These are phyloP conservation scores for Suillus occidentalis DNA, from an alignment of 768 basidiomycete genomes.

Conservation along the genomic window DNA sequence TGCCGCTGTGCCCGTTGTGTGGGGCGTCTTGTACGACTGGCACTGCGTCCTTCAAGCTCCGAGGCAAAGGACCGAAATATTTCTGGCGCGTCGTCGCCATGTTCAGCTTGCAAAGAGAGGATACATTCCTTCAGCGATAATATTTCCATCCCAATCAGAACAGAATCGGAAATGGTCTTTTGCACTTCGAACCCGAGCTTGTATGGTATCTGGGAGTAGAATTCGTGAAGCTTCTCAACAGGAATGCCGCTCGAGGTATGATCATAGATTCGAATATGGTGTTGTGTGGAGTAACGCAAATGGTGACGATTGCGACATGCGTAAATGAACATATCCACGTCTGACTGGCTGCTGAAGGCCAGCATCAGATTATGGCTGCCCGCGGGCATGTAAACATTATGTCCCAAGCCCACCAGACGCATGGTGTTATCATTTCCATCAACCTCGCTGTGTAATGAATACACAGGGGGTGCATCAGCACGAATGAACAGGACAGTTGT, in stretches of 20 bases:
- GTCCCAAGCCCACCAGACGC: too few relatives aligned
- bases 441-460: too few relatives aligned
- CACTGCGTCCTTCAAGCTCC: constrained; percentile 17
- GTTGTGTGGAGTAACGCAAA: constrained; percentile 13
- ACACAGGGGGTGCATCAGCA: constrained; percentile 32
- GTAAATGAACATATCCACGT: constrained; percentile 28
- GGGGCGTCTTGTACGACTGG: neutral
- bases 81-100: constrained; percentile 19
- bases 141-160: constrained; percentile 23
- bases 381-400: constrained; percentile 24
- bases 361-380: constrained; percentile 31
- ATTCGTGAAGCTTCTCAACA: constrained; percentile 14
- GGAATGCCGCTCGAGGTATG: neutral
- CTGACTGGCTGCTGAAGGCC: constrained; percentile 27
- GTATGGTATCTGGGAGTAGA: constrained; percentile 29
- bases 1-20: neutral
- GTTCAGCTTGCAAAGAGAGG: constrained; percentile 15
- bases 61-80: constrained; percentile 27
- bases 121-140: constrained; percentile 20
- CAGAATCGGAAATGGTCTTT: constrained; percentile 32
- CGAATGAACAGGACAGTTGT: constrained; percentile 28
- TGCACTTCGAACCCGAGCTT: constrained; percentile 39
- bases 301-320: constrained; percentile 22
- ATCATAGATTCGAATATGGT: neutral
- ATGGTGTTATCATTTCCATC: too few relatives aligned